These are phyloP conservation scores for Nakazawaea ernobii DNA, from an alignment of 805 yeast genomes.

Conservation along the genomic window DNA sequence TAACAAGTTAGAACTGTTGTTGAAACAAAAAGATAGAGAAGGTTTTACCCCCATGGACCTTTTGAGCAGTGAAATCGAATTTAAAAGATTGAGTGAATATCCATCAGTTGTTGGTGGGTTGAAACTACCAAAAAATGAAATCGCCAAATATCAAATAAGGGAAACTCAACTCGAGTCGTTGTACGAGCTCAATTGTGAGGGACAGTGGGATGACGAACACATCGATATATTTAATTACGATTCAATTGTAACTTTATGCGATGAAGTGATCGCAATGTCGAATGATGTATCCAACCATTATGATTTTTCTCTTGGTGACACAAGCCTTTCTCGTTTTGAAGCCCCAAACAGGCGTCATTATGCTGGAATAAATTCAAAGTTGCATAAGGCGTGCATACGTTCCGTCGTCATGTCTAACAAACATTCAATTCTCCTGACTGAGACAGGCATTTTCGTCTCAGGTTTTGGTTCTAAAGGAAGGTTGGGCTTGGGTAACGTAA, in stretches of 20 bases:
- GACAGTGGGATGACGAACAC: too few relatives aligned
- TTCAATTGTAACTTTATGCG: too few relatives aligned
- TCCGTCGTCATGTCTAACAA: constrained; percentile 53
- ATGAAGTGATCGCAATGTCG: too few relatives aligned
- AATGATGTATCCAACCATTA: too few relatives aligned
- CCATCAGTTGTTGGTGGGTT: constrained; percentile 4
- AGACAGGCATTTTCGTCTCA: constrained; percentile 44
- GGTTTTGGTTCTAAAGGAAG: constrained; percentile 73
- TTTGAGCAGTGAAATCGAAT: constrained; percentile 37
- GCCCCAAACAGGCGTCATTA: background rate
- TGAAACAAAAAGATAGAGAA: constrained; percentile 61
- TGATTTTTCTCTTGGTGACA: too few relatives aligned
- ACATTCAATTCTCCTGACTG: constrained; percentile 58
- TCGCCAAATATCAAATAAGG: constrained; percentile 11
- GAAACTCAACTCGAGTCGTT: background rate
- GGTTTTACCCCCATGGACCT: constrained; percentile 72
- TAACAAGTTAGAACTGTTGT: constrained; percentile 24
- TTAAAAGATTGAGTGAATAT: constrained; percentile 27
- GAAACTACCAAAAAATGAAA: constrained; percentile 12
- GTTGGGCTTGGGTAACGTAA: constrained; percentile 48
- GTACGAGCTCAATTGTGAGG: too few relatives aligned
- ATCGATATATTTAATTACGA: too few relatives aligned
- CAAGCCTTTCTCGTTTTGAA: too few relatives aligned
- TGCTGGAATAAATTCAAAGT: background rate
- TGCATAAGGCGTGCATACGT: constrained; percentile 34